Conservation (phyloP, 805 yeast species). For the Ogataea pignaliae region DNA sequence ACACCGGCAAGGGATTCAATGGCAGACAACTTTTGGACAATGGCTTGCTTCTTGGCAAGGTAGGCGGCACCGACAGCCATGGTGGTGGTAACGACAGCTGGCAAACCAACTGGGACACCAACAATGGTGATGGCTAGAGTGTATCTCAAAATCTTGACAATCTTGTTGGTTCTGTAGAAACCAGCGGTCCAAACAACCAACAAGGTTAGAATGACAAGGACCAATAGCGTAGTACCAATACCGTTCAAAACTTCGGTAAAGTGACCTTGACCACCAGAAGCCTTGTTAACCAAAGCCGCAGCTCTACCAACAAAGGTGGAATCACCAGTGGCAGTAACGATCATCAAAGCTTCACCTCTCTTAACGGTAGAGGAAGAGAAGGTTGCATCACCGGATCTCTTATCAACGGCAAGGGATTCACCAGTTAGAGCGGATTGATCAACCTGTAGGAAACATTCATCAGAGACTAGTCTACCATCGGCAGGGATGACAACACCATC, state of each 20-base stretch:
- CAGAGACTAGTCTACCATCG: conserved; percentile 86
- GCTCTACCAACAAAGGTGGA: conserved; percentile 96
- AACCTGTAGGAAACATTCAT: conserved; percentile 82
- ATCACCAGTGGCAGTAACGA: conserved; percentile 95
- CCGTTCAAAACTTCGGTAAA: conserved; percentile 97
- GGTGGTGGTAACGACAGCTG: conserved; percentile 97
- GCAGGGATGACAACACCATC: conserved; percentile 93
- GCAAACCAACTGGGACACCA: conserved; percentile 98
- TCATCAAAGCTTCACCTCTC: conserved; percentile 94
- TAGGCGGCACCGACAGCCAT: conserved; percentile 99
- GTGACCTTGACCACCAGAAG: conserved; percentile 90
- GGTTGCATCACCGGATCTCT: conserved; percentile 79
- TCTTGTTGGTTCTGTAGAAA: conserved; percentile 87
- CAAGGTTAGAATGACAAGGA: conserved; percentile 81
- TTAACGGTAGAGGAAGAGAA: conserved; percentile 93
- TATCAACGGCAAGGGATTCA: conserved; percentile 95
- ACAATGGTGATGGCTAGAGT: conserved; percentile 93
- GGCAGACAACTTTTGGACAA: conserved; percentile 94
- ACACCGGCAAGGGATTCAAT: conserved; percentile 98
- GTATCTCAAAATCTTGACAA: conserved; percentile 86
- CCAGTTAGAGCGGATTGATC: conserved; percentile 98
- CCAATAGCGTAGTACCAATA: conserved; percentile 90
- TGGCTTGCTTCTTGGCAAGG: conserved; percentile 95
- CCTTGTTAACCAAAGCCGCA: conserved; percentile 93
- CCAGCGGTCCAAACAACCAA: conserved; percentile 88